Conservation (phyloP, 345 rosid genomes). For the Eucalyptus guilfoylei region DNA sequence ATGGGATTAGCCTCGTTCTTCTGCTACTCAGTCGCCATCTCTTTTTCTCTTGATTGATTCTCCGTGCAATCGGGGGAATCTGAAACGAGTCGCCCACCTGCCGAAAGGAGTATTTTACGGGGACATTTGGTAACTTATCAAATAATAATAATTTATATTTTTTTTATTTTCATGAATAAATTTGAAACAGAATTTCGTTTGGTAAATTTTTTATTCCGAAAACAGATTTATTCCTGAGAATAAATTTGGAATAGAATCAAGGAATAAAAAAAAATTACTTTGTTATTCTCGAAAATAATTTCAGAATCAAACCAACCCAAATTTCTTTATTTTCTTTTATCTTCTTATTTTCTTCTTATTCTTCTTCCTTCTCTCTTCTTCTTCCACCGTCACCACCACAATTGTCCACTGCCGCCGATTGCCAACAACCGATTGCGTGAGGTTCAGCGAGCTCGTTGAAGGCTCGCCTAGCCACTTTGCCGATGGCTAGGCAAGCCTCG, state of each 20-base stretch:
- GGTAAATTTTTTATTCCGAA: accelerated
- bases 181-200: accelerated
- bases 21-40: neutral
- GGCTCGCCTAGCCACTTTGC: no score
- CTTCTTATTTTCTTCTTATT: no score
- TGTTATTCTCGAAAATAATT: accelerated
- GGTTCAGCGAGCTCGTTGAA: accelerated
- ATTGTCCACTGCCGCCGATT: accelerated
- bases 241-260: no score
- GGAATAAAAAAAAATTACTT: no score
- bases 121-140: no score
- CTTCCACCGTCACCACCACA: no score
- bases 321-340: no score
- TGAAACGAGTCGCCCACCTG: neutral
- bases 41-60: neutral
- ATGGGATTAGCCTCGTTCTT: neutral
- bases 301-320: accelerated
- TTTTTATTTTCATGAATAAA: accelerated
- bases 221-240: accelerated
- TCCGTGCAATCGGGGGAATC: neutral
- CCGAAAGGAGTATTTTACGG: neutral
- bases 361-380: no score
- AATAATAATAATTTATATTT: no score
- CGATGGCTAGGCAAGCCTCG: no score
- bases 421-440: accelerated